Percentiles rank a stretch among this genome's conserved stretches.
phyloP scores from a whole-genome alignment of 768 basidiomycete species.

The Postia placenta region DNA sequence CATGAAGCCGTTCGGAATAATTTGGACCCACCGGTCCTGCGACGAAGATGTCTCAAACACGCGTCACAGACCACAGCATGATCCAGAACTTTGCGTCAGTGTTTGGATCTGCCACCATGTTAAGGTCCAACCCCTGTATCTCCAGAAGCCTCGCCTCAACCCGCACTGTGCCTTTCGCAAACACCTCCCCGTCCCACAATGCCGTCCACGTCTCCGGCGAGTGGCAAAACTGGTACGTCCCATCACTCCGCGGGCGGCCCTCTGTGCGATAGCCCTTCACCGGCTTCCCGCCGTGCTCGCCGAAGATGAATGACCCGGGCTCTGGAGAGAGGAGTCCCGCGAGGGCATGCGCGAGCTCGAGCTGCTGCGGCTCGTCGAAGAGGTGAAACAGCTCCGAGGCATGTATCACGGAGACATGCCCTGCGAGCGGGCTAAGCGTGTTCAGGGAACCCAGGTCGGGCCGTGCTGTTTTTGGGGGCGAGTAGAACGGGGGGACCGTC shows the following conservation, averaged over 20 bases:
- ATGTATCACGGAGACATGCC: constrained; percentile 30
- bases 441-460: constrained; percentile 28
- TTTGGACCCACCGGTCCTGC: too few relatives aligned
- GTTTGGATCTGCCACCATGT: not conserved
- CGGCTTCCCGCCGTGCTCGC: constrained; percentile 29
- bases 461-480: not conserved
- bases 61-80: constrained; percentile 18
- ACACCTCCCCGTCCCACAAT: constrained; percentile 32
- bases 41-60: too few relatives aligned
- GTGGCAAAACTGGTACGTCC: constrained; percentile 28
- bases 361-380: constrained; percentile 36
- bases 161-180: constrained; percentile 28
- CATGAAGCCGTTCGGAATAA: too few relatives aligned
- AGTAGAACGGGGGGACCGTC: constrained; percentile 19
- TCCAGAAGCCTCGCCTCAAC: constrained; percentile 17
- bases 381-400: constrained; percentile 41
- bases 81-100: constrained; percentile 11
- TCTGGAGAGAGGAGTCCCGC: constrained; percentile 35
- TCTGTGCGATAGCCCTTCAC: constrained; percentile 25
- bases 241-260: not conserved
- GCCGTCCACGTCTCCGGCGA: constrained; percentile 30
- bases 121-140: not conserved
- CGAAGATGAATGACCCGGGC: constrained; percentile 43
- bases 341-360: constrained; percentile 34
- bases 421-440: constrained; percentile 31